phyloP scores from a whole-genome alignment of 2,329 filamentous ascomycete species.

The Colletotrichum sp. region DNA sequence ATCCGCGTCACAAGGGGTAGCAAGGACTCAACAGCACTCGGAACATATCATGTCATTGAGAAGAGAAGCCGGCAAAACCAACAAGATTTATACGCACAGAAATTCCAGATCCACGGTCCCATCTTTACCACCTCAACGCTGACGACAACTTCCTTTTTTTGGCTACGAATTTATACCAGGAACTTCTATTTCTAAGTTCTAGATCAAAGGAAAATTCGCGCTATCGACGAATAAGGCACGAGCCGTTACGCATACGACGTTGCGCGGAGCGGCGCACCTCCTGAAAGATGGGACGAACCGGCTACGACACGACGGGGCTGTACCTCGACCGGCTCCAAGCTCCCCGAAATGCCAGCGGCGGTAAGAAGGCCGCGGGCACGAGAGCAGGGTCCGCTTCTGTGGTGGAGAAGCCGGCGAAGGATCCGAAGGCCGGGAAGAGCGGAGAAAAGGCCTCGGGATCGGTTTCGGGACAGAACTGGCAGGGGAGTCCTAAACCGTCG shows the following conservation, averaged over 20 bases:
- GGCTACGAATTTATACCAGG: background rate
- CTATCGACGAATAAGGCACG: background rate
- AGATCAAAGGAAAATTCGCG: accelerated
- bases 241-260: background rate
- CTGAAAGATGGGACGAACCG: conserved; percentile 16
- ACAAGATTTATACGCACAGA: background rate
- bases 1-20: background rate
- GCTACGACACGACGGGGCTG: conserved; percentile 15
- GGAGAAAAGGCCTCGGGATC: background rate
- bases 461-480: background rate
- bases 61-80: conserved; percentile 1
- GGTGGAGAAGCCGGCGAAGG: background rate
- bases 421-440: background rate
- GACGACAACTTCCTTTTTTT: background rate
- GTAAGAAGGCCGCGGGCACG: background rate
- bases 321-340: background rate
- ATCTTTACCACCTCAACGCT: background rate
- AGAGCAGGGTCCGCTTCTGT: background rate
- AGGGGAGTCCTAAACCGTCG: background rate
- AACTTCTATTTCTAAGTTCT: background rate
- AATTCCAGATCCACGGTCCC: background rate
- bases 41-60: conserved; percentile 12
- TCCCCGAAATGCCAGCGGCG: background rate
- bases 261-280: background rate
- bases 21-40: background rate